These are phyloP conservation scores for Phytophthora crassamura DNA, from an alignment of 352 stramenopile species.

Conservation along the genomic window DNA sequence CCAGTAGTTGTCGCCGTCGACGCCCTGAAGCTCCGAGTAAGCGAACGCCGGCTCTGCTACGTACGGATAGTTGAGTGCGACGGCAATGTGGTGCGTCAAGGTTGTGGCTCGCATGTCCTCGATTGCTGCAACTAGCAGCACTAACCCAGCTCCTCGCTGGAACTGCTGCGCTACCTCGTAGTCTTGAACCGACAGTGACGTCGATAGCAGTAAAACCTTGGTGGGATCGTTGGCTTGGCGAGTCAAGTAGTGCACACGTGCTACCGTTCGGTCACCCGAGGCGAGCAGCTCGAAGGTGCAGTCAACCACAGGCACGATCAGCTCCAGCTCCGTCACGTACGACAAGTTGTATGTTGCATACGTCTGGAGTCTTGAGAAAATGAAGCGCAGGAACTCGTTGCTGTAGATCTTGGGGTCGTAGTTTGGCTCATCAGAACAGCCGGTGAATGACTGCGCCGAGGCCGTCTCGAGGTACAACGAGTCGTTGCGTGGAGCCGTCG, in stretches of 20 bases:
- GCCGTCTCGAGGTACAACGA: constrained; percentile 48
- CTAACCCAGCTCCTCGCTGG: constrained; percentile 20
- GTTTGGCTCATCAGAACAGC: constrained; percentile 19
- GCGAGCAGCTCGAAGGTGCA: constrained; percentile 38
- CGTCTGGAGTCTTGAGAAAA: constrained; percentile 28
- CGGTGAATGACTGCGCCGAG: constrained; percentile 23
- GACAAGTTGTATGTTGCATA: constrained; percentile 34
- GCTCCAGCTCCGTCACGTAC: constrained; percentile 34
- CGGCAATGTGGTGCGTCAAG: constrained; percentile 31
- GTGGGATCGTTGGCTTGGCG: constrained; percentile 22
- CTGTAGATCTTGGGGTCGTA: constrained; percentile 39
- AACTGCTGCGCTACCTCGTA: constrained; percentile 33
- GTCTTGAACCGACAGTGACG: constrained; percentile 35
- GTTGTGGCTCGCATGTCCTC: constrained; percentile 27
- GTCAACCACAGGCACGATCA: constrained; percentile 51
- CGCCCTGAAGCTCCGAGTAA: constrained; percentile 19
- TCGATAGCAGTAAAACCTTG: constrained; percentile 30
- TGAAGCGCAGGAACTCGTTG: constrained; percentile 38
- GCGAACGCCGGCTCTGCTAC: constrained; percentile 24
- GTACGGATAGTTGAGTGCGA: constrained; percentile 41
- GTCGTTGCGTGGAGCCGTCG: constrained; percentile 35
- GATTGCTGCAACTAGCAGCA: constrained; percentile 33
- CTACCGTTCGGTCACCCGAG: constrained; percentile 22
- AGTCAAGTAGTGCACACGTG: constrained; percentile 36
- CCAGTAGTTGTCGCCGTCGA: constrained; percentile 35